A percentile compares a stretch with the other conserved stretches of the same genome.
These are phyloP conservation scores for Hygrophorus pudorinus DNA, from an alignment of 768 basidiomycete genomes.

Conservation along the genomic window DNA sequence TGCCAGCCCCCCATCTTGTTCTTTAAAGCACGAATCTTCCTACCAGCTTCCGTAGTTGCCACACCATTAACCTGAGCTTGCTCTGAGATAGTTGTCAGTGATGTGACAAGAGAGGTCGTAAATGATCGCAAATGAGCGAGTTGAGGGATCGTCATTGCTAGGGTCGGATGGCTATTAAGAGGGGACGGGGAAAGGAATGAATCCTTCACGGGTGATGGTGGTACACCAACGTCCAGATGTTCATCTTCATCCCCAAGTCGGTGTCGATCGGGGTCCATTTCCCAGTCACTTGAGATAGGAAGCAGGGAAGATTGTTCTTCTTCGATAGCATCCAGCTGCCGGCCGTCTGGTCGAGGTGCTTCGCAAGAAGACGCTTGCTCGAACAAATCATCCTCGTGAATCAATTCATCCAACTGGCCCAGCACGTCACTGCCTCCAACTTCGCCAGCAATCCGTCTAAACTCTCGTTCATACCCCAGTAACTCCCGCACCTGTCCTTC, in stretches of 20 bases:
- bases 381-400: slow-evolving; percentile 32
- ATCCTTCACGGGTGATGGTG: slow-evolving; percentile 43
- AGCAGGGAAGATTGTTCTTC: slow-evolving; percentile 14
- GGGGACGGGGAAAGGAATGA: slow-evolving; percentile 46
- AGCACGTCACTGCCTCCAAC: slow-evolving; percentile 70
- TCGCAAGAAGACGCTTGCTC: slow-evolving; percentile 24
- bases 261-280: slow-evolving; percentile 42
- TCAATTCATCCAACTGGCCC: slow-evolving; percentile 56
- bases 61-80: slow-evolving; percentile 85
- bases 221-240: slow-evolving; percentile 17
- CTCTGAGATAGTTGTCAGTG: slow-evolving; percentile 71
- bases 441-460: slow-evolving; percentile 67
- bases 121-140: slow-evolving; percentile 62
- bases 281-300: slow-evolving; percentile 41
- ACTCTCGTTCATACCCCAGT: slow-evolving; percentile 69
- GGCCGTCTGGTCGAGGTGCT: slow-evolving; percentile 17
- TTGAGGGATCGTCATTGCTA: slow-evolving; percentile 51
- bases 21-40: slow-evolving; percentile 78
- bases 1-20: slow-evolving; percentile 77
- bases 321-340: slow-evolving; percentile 19
- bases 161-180: slow-evolving; percentile 40
- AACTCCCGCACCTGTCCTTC: slow-evolving; percentile 77
- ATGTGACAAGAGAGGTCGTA: slow-evolving; percentile 65
- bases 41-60: slow-evolving; percentile 74
- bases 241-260: slow-evolving; percentile 36